These are phyloP conservation scores for Martensiomyces pterosporus DNA, from an alignment of 192 early-diverging fungal species.

Conservation along the genomic window DNA sequence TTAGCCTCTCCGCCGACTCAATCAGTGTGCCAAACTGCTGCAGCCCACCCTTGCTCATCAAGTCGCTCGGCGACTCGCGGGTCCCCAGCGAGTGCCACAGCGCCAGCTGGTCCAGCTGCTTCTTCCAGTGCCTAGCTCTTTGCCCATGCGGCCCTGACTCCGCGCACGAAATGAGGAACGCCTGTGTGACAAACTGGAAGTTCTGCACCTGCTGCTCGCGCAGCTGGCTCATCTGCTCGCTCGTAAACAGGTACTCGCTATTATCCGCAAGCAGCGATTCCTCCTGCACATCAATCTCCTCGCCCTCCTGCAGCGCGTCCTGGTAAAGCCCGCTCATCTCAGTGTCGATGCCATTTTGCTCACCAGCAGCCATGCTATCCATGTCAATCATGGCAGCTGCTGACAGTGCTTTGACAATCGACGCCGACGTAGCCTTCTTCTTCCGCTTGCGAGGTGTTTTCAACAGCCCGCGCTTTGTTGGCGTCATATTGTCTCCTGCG, in stretches of 20 bases:
- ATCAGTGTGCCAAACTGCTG: conserved; percentile 21
- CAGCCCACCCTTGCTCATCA: conserved; percentile 35
- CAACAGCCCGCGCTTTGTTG: conserved; percentile 9
- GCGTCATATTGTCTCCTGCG: conserved; percentile 4
- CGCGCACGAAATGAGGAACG: conserved; percentile 39
- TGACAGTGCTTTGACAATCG: conserved; percentile 12
- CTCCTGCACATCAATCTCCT: conserved; percentile 43
- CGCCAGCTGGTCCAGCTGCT: conserved; percentile 46
- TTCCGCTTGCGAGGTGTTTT: conserved; percentile 32
- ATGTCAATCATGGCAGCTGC: conserved; percentile 13
- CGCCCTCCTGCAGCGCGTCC: conserved; percentile 50
- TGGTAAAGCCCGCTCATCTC: conserved; percentile 49
- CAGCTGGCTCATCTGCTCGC: conserved; percentile 47
- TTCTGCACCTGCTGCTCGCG: conserved; percentile 50
- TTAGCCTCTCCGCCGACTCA: conserved; percentile 22
- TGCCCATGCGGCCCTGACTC: conserved; percentile 26
- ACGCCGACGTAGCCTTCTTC: conserved; percentile 15
- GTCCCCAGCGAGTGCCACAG: conserved; percentile 45
- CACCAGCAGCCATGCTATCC: conserved; percentile 9
- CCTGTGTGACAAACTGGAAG: conserved; percentile 53
- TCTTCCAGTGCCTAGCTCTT: conserved; percentile 45
- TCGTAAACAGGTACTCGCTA: conserved; percentile 38
- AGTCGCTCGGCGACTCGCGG: conserved; percentile 26
- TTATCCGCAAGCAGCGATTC: conserved; percentile 33
- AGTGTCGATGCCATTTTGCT: conserved; percentile 26